Evolutionary conservation across 1,139 yeast species (phyloP).

Genomic region (Pneumocystis canis): DNA sequence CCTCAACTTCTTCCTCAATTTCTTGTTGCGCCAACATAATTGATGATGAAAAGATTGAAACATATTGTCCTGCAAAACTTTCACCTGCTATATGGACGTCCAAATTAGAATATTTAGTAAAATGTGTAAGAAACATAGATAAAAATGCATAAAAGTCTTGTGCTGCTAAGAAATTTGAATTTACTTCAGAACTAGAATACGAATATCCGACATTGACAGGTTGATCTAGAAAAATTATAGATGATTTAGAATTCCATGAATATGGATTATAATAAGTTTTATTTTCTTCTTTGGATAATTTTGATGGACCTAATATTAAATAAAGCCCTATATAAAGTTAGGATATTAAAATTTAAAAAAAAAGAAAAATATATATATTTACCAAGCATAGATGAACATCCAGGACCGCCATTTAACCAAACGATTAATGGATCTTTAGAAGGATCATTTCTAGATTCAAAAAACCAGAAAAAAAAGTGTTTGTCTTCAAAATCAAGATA

Average conservation of each 20-base stretch:
- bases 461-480: constrained; percentile 74
- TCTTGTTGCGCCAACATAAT: background rate
- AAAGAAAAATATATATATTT: background rate
- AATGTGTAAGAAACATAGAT: constrained; percentile 76
- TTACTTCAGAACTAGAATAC: constrained; percentile 40
- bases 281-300: constrained; percentile 48
- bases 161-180: constrained; percentile 66
- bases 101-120: constrained; percentile 61
- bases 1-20: constrained; percentile 45
- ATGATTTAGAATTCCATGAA: constrained; percentile 82
- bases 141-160: constrained; percentile 91
- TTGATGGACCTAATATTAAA: constrained; percentile 79
- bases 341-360: background rate
- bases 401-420: constrained; percentile 78
- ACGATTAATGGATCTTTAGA: constrained; percentile 66
- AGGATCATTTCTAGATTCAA: constrained; percentile 84
- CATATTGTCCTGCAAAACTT: constrained; percentile 97
- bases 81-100: constrained; percentile 95
- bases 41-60: constrained; percentile 41
- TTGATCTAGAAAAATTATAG: constrained; percentile 84
- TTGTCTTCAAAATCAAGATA: constrained; percentile 74
- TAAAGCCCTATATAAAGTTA: constrained; percentile 36
- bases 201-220: constrained; percentile 92
- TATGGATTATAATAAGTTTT: constrained; percentile 56
- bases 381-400: constrained; percentile 73